Evolutionary conservation across 345 rosid genomes (phyloP), one percentile per base, ranked within the genome.

Genomic region (Syzygium aqueum): DNA sequence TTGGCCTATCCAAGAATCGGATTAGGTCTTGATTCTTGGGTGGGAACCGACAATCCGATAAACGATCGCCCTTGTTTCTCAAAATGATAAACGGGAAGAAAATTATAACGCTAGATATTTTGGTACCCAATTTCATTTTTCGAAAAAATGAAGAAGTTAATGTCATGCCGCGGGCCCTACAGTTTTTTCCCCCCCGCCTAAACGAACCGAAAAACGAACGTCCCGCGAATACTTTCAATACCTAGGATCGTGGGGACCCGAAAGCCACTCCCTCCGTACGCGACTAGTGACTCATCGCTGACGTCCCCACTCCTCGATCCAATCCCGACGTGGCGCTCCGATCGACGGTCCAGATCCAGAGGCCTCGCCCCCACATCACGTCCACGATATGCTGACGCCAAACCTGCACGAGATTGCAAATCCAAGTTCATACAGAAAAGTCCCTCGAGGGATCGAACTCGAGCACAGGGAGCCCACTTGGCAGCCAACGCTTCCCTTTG

Each of bases 401-500:
- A 67, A 25, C 6, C 22, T 33, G 80, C 46, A 33, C 17, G 80
- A 11, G 6, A 4, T 67, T 30, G 8, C 19, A 67, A 67, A 19
- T 33, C 46, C 80, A 33, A 56, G 8, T 8, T 56, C 61, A 22
- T 23, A 4, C 27, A 9, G 61, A 23, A 56, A 57, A 57, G 63
- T 11, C 63, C 63, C 63, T 56, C 15, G 67, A 65, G 77, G 19
- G 82, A 19, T 33, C 14, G 25, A 10, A 33, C 82, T 19, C 14
- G 25, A 9, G 80, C 82, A 2, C 85, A 91, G 77, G 93, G 92
- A 90, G 43, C 84, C 86, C 82, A 77, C 52, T 84, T 87, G 92
- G 93, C 94, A 86, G 89, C 92, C 94, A 89, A 90, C 88, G 30
- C 65, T 85, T 89, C 54, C 21, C 84, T 91, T 91, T 93, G 94